A percentile compares a stretch with the other conserved stretches of the same genome.
These are phyloP conservation scores for Babesia ovis DNA, from an alignment of 169 alveolate genomes.

Conservation along the genomic window DNA sequence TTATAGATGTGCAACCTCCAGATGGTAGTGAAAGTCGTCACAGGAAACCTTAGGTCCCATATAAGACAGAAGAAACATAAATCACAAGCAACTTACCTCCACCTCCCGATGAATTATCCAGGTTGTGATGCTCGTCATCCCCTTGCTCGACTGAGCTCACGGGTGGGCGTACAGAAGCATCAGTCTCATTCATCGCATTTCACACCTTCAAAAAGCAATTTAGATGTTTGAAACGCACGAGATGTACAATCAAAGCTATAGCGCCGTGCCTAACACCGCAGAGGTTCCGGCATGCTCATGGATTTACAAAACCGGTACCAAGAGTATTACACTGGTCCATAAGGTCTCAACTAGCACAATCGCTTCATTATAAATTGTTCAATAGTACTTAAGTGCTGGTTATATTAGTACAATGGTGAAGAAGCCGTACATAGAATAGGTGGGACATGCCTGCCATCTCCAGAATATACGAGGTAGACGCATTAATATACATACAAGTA, in stretches of 20 bases:
- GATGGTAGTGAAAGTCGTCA: background rate
- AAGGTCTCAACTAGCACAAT: background rate
- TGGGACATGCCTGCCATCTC: background rate
- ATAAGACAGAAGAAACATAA: background rate
- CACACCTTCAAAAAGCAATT: background rate
- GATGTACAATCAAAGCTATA: background rate
- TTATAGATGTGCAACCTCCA: background rate
- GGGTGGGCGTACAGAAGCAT: slow-evolving; percentile 19
- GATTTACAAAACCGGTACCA: background rate
- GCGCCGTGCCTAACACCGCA: background rate
- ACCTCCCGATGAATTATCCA: background rate
- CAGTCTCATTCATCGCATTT: background rate
- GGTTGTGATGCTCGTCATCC: background rate
- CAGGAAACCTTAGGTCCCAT: background rate
- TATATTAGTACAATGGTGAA: background rate
- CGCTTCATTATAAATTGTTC: background rate
- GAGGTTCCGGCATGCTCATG: background rate
- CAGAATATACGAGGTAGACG: background rate
- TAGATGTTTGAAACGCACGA: background rate
- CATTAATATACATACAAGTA: background rate
- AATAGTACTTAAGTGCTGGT: background rate
- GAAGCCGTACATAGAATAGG: background rate
- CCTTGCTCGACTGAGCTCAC: background rate
- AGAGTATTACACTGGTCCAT: background rate
- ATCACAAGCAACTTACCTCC: background rate